Evolutionary conservation across 768 basidiomycete species (phyloP), one percentile per base, ranked within the genome.

Genomic region (Cubamyces lactineus): DNA sequence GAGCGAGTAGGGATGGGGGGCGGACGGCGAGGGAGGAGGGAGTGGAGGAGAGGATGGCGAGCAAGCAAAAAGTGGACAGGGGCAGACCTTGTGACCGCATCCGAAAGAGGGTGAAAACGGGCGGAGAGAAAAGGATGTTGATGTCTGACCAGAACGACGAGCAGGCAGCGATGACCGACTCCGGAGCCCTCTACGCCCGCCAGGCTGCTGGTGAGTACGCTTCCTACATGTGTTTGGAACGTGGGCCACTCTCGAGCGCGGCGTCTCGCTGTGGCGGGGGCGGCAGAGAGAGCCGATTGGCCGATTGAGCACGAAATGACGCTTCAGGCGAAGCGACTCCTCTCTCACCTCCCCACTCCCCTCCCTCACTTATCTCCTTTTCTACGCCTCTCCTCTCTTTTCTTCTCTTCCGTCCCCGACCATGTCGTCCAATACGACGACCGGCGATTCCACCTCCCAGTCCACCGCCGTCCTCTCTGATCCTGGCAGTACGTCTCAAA

Each of bases 401-500:
- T 34, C 41, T 40, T 28, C 42, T 49, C 24, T 30, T 21, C 45
- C 34, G 16, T 50, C 42, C 50, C 61, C 65, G 63, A 45, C 63
- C 65, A 64, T 63, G 63, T 55, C 58, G 41, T 54, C 64, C 21
- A 8, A 30, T 7, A 5, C 59, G 28, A 16, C 67, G 38, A 38
- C 61, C 3, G 42, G 34, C 2, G 43, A 41, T 19, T n/a, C 57
- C 21, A 4, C 60, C 21, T 24, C 59, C 28, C 12, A 56, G 8
- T 38, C 61, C 19, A 6, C 61, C 23, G 19, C 41, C 53, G 23
- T 46, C 34, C 51, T 23, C 43, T 11, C 53, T 47, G 49, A 45
- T 12, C 42, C 67, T 21, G 45, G 12, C 39, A 65, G 62, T 61
- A 60, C 59, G 66, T 64, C 63, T 43, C 34, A 24, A 49, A 16